phyloP scores from a whole-genome alignment of 371 early-diverging fungal genomes.

The Lichtheimia hyalospora region DNA sequence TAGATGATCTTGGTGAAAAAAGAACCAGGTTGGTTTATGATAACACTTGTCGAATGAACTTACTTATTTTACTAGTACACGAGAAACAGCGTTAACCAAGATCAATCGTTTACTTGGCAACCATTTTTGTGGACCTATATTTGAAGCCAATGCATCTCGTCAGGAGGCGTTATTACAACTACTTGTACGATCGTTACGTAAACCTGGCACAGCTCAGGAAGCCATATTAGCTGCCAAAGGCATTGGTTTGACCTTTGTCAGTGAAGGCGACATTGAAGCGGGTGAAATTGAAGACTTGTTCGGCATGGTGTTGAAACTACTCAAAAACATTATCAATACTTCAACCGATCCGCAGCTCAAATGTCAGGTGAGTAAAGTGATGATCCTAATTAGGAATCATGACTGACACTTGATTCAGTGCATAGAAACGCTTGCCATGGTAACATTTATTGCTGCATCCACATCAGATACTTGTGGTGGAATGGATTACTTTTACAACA shows the following conservation, averaged over 20 bases:
- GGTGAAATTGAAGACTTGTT: constrained; percentile 57
- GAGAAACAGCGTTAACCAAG: constrained; percentile 22
- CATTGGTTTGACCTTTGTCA: constrained; percentile 61
- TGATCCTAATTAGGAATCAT: neutral
- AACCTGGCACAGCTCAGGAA: constrained; percentile 56
- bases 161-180: constrained; percentile 44
- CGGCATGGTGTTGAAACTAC: constrained; percentile 41
- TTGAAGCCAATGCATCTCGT: constrained; percentile 13
- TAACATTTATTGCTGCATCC: constrained; percentile 61
- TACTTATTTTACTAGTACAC: constrained; percentile 7
- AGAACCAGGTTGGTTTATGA: constrained; percentile 7
- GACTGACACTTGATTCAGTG: constrained; percentile 21
- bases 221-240: constrained; percentile 54
- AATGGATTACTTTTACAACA: constrained; percentile 29
- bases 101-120: constrained; percentile 19
- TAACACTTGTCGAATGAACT: neutral
- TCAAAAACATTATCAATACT: constrained; percentile 47
- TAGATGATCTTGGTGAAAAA: constrained; percentile 20
- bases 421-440: constrained; percentile 48
- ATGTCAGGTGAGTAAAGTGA: constrained; percentile 26
- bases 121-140: constrained; percentile 22
- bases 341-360: constrained; percentile 38
- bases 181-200: constrained; percentile 55
- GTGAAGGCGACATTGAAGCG: constrained; percentile 45
- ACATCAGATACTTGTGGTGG: constrained; percentile 44